Base-by-base conservation (phyloP, 106 monocot species). In the Acorus gramineus region DNA sequence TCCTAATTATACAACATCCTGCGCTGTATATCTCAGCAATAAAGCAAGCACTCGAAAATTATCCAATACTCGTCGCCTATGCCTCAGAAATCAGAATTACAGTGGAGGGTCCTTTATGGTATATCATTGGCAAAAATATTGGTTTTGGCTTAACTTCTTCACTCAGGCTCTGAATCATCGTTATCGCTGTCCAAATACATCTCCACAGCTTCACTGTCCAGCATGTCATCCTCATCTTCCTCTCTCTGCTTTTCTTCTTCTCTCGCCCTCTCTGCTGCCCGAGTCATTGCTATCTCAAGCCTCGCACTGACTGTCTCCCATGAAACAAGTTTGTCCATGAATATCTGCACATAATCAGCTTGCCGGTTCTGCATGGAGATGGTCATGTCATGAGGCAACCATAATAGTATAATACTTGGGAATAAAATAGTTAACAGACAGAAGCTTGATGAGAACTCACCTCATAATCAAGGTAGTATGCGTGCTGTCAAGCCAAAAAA, bases 391-490 rank as follows among this genome's bases (percentile, higher is more conserved):
- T 49, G 44, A 45, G 3, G 5, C 9, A 12, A 11, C 49, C 12
- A 59, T 28, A 43, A 42, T 2, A 46, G 13, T 44, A 8, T 57
- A 4, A 65, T 49, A 2, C 11, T 8, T 9, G 4, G 43, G 7
- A 57, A 46, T 44, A 50, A 14, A 12, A 28, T 28, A 28, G 28
- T 28, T 28, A 28, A 28, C 28, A 28, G 28, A 28, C 28, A 28
- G 28, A 28, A 28, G 28, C 28, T 28, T 11, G 11, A 3, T 9
- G 2, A 13, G 44, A 71, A 4, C 72, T 64, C 8, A 92, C 92
- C 92, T 87, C 84, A 63, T 82, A 87, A 46, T 92, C 92, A 67
- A 87, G 82, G 64, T 80, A 92, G 62, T 92, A 92, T 46, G 92
- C 92, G 63, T 92, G 92, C 92, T 92, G 79, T 4, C 49, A 4